Percentiles rank a stretch among this genome's conserved stretches.
Conservation (phyloP, 345 rosid species). For the Eucalyptus viminalis region DNA sequence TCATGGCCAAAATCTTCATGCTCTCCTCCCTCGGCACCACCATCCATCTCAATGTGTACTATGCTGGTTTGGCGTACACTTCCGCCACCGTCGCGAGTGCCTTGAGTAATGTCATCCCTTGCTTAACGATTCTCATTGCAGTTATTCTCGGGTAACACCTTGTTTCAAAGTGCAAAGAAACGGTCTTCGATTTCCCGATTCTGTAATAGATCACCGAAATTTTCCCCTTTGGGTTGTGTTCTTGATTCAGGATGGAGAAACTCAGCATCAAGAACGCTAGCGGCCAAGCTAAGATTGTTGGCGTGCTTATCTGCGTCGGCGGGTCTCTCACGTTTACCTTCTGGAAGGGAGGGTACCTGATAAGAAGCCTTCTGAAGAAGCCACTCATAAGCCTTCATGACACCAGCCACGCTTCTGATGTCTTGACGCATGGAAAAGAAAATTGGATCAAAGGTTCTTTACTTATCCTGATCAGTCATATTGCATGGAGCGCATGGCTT, state of each 20-base stretch:
- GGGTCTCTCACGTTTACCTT: slow-evolving; percentile 39
- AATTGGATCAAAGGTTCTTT: slow-evolving; percentile 36
- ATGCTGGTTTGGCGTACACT: slow-evolving; percentile 21
- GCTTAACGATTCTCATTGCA: slow-evolving; percentile 23
- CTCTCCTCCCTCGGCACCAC: slow-evolving; percentile 31
- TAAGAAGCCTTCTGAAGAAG: slow-evolving; percentile 7
- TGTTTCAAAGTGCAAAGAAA: background rate
- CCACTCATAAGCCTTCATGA: slow-evolving; percentile 18
- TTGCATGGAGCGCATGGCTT: slow-evolving; percentile 35
- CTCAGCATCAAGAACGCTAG: slow-evolving; percentile 10
- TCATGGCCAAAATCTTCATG: slow-evolving; percentile 22
- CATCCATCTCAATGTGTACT: slow-evolving; percentile 29
- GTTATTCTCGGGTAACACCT: slow-evolving; percentile 18
- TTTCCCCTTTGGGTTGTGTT: background rate
- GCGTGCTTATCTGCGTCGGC: slow-evolving; percentile 11
- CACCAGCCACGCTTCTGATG: background rate
- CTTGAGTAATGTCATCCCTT: slow-evolving; percentile 27
- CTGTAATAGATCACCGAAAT: background rate
- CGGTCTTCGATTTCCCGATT: background rate
- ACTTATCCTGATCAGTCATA: slow-evolving; percentile 20
- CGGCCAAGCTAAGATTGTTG: slow-evolving; percentile 23
- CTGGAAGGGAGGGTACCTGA: slow-evolving; percentile 30
- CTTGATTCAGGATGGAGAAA: slow-evolving; percentile 25
- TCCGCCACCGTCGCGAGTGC: slow-evolving; percentile 33
- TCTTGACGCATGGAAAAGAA: background rate